Conservation (phyloP, 148 eudicot genomes). For the Vaccinium myrtillus region DNA sequence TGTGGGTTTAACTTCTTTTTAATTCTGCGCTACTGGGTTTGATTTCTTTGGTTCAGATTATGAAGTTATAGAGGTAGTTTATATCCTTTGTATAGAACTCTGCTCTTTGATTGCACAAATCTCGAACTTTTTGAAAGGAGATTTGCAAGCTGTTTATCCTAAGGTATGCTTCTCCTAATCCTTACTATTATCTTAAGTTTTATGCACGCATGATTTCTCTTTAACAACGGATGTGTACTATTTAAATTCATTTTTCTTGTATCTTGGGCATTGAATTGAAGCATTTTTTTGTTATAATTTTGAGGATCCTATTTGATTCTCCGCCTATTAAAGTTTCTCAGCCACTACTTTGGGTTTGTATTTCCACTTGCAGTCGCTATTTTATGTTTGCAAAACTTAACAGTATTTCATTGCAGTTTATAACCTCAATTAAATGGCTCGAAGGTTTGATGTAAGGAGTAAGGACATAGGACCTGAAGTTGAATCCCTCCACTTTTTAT, state of each 20-base stretch:
- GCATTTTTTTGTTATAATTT: background rate
- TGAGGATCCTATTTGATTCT: background rate
- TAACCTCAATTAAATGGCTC: background rate
- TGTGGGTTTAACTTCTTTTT: background rate
- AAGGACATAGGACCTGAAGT: background rate
- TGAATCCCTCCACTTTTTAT: background rate
- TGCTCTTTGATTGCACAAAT: background rate
- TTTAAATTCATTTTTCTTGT: background rate
- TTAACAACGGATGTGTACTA: too few species aligned
- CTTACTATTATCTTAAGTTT: background rate
- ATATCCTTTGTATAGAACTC: background rate
- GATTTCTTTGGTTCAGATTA: background rate
- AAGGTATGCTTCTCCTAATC: background rate
- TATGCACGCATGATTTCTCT: background rate
- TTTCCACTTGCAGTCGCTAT: background rate
- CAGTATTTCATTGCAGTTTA: background rate
- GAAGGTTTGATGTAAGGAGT: background rate
- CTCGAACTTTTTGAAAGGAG: slow-evolving; percentile 6
- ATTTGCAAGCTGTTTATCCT: background rate
- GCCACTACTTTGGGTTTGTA: background rate
- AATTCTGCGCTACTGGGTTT: background rate
- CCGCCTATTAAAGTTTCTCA: background rate
- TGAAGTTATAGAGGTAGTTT: background rate
- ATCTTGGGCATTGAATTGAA: background rate
- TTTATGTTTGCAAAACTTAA: background rate